phyloP scores from a whole-genome alignment of 495 filamentous ascomycete species.

The Penicillium paradoxum region DNA sequence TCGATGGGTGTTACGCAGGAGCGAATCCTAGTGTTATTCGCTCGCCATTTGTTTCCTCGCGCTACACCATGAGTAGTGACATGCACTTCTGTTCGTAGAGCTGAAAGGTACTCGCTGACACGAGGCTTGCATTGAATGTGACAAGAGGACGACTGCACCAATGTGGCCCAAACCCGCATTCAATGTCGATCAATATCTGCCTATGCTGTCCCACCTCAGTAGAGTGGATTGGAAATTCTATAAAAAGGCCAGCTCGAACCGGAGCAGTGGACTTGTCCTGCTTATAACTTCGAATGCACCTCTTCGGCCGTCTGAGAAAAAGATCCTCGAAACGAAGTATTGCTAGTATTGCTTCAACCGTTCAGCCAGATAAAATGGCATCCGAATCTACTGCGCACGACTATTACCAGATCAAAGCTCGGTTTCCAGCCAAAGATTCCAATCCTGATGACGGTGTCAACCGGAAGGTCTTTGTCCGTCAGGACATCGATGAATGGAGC shows the following conservation, averaged over 20 bases:
- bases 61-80: neutral
- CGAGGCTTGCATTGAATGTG: neutral
- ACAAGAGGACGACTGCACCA: neutral
- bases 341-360: neutral
- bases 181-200: neutral
- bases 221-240: neutral
- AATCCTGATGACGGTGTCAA: conserved; percentile 1
- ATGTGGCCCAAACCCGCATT: neutral
- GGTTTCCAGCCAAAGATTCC: neutral
- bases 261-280: neutral
- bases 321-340: conserved; percentile 2
- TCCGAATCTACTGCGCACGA: neutral
- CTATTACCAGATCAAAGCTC: conserved; percentile 1
- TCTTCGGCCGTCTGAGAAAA: conserved; percentile 3
- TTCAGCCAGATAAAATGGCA: neutral
- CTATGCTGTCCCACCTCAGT: neutral
- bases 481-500: conserved; percentile 11
- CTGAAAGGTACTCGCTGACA: neutral
- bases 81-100: neutral
- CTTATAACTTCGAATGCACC: conserved; percentile 3
- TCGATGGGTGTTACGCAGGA: neutral
- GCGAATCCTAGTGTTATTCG: neutral
- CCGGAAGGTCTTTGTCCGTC: conserved; percentile 5
- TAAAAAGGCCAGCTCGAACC: neutral
- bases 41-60: conserved; percentile 2